These are phyloP conservation scores for Cryptococcus hybrid DNA, from an alignment of 1,284 basidiomycete species.

Conservation along the genomic window DNA sequence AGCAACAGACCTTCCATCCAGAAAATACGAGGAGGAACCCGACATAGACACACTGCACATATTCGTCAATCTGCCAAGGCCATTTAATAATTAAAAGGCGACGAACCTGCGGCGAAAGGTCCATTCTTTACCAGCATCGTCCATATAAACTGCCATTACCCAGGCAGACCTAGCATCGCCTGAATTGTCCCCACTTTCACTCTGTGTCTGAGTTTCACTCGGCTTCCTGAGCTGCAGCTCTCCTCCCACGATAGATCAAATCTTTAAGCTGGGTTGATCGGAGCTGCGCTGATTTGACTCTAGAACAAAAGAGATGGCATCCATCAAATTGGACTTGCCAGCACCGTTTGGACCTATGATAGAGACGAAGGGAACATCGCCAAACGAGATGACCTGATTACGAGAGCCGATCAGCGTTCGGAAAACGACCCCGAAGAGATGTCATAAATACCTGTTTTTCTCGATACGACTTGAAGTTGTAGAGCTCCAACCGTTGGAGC, in stretches of 20 bases:
- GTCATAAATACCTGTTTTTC: conserved; percentile 53
- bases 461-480: conserved; percentile 90
- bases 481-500: conserved; percentile 66
- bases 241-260: conserved; percentile 87
- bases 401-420: not conserved
- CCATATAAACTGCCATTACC: conserved; percentile 89
- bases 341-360: conserved; percentile 99
- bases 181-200: conserved; percentile 49
- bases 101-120: conserved; percentile 85
- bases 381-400: conserved; percentile 44
- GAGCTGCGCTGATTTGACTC: conserved; percentile 89
- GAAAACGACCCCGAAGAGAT: not conserved
- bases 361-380: conserved; percentile 73
- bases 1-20: conserved; percentile 73
- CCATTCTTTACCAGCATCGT: conserved; percentile 73
- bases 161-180: conserved; percentile 81
- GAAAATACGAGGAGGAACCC: conserved; percentile 83
- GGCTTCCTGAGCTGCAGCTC: conserved; percentile 54
- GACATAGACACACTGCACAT: conserved; percentile 71
- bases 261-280: conserved; percentile 92
- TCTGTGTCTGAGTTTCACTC: conserved; percentile 38
- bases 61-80: conserved; percentile 6
- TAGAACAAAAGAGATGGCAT: conserved; percentile 98
- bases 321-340: conserved; percentile 99
- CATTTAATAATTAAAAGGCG: not conserved